A percentile compares a stretch with the other conserved stretches of the same genome.
Evolutionary conservation across 2,329 filamentous ascomycete genomes (phyloP).

Genomic region (Pseudogymnoascus sp.): DNA sequence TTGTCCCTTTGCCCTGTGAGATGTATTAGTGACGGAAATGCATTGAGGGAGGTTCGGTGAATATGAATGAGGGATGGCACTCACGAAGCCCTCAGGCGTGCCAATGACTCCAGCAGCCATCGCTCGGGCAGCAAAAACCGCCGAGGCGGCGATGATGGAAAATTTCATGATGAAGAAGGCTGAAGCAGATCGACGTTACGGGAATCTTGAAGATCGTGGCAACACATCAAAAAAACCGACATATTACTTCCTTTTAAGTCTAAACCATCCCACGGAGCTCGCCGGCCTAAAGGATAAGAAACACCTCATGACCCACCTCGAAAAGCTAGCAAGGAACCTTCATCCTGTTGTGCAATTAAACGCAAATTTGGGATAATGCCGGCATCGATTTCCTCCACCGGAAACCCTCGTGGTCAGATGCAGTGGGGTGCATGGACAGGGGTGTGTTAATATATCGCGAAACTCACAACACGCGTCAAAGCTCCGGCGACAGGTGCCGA

Average conservation of each 20-base stretch:
- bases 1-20: constrained; percentile 36
- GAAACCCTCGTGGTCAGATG: not conserved
- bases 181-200: not conserved
- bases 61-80: not conserved
- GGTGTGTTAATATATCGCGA: not conserved
- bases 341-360: not conserved
- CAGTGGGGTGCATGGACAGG: not conserved
- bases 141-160: not conserved
- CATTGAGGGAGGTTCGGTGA: not conserved
- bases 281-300: not conserved
- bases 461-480: not conserved
- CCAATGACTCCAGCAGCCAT: constrained; percentile 15
- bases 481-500: not conserved
- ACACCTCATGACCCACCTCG: not conserved
- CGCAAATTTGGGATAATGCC: not conserved
- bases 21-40: constrained; percentile 12
- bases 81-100: constrained; percentile 19
- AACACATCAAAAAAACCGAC: not conserved
- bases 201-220: not conserved
- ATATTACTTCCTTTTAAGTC: not conserved
- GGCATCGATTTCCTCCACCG: not conserved
- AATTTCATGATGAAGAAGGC: not conserved
- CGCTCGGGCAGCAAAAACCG: not conserved
- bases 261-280: not conserved
- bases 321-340: not conserved